Conservation (phyloP, 257 asterid species). For the Lithospermum erythrorhizon region DNA sequence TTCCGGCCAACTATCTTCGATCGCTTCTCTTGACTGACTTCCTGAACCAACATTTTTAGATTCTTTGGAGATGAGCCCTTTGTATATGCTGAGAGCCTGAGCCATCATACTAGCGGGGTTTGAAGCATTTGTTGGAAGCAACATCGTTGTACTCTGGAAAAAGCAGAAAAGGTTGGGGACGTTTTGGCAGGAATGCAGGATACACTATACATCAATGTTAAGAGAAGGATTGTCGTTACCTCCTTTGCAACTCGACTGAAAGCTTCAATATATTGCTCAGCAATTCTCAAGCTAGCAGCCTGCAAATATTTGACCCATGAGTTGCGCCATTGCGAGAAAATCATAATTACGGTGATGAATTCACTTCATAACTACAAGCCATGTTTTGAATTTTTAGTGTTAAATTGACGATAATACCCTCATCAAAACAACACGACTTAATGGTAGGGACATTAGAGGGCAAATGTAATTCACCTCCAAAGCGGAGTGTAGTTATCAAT, state of each 20-base stretch:
- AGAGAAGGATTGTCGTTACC: slow-evolving; percentile 28
- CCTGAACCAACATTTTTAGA: slow-evolving; percentile 9
- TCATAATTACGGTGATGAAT: too few species aligned
- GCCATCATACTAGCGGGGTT: slow-evolving; percentile 66
- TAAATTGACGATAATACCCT: too few species aligned
- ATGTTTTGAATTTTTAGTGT: too few species aligned
- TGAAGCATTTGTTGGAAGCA: slow-evolving; percentile 66
- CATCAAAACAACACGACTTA: too few species aligned
- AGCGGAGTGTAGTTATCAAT: too few species aligned
- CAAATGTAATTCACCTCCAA: too few species aligned
- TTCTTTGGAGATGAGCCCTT: slow-evolving; percentile 35
- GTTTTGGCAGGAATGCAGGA: neutral
- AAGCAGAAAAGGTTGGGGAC: neutral
- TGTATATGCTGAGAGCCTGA: slow-evolving; percentile 54
- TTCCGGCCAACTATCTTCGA: slow-evolving; percentile 11
- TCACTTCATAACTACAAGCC: too few species aligned
- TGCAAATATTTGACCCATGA: slow-evolving; percentile 18
- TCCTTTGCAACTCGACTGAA: slow-evolving; percentile 67
- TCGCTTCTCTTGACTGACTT: slow-evolving; percentile 13
- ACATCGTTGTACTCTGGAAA: slow-evolving; percentile 61
- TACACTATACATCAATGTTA: neutral
- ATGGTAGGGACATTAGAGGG: too few species aligned
- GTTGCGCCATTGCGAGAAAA: neutral
- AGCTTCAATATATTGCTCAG: slow-evolving; percentile 85
- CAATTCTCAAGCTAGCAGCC: slow-evolving; percentile 90